Base-by-base conservation (phyloP, 257 asterid species). In the Salvia hispanica region DNA sequence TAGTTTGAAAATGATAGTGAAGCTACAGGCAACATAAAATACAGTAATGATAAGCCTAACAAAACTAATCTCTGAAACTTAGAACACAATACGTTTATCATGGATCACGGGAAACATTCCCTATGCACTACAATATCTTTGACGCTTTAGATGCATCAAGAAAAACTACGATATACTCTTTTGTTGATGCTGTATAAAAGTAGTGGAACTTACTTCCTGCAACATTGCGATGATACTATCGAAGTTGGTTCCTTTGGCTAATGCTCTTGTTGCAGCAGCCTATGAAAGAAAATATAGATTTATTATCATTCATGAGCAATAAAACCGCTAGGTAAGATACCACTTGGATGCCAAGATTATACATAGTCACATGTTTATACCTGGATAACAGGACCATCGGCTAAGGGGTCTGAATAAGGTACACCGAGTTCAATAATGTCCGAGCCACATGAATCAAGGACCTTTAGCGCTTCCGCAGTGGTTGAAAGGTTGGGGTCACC, bases 351-450 rank as follows among this genome's bases (percentile, higher is more conserved):
- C 39, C 44, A 66, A 45, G 44, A 31, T 45, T 37, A 31, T 47
- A 55, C 9, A 11, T 14, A 54, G 56, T 45, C 52, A 54, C 7
- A 56, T 64, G 28, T 67, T 54, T 28, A 50, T 18, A 88, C 97
- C 95, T 91, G 97, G 74, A 91, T 91, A 71, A 91, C 96, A 44
- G 97, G 96, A 57, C 97, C 97, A 78, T 91, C 97, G 63, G 97
- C 97, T 74, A 91, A 77, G n/a, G 97, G 97, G 74, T 91, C 97
- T 31, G 97, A 88, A 75, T 91, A 91, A 75, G 97, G 97, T 57
- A 91, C 83, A 28, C 97, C 97, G 31, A 91, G 74, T 75, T 91
- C 97, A 63, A 91, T 91, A 67, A 91, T 84, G 73, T 91, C 93
- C 15, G 90, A 83, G 62, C 97, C 97, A 43, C 97, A 91, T n/a